These are phyloP conservation scores for Rhodotorula sp. DNA, from an alignment of 1,284 basidiomycete genomes.

Conservation along the genomic window DNA sequence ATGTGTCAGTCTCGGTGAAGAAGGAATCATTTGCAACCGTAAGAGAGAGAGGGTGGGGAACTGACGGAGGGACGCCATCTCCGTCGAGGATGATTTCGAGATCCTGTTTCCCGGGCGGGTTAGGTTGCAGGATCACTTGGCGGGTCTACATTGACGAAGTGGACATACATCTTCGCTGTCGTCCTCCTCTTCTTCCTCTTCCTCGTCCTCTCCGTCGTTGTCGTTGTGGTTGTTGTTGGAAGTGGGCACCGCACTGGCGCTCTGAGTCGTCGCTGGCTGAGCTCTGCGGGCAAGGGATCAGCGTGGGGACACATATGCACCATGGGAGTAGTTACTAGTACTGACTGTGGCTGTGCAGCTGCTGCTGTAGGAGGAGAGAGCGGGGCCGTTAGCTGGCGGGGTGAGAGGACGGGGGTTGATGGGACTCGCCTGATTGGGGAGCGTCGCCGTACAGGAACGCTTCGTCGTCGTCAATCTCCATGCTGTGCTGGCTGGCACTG, in stretches of 20 bases:
- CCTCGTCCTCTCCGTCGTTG: conserved; percentile 26
- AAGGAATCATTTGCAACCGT: background rate
- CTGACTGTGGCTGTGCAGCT: background rate
- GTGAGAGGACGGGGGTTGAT: background rate
- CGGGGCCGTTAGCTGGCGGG: background rate
- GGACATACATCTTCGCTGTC: conserved; percentile 42
- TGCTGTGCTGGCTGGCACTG: background rate
- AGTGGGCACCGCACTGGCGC: background rate
- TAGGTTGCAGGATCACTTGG: no score
- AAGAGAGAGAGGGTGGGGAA: background rate
- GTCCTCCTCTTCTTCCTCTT: conserved; percentile 35
- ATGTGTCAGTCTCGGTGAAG: background rate
- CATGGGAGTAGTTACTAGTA: no score
- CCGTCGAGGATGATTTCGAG: conserved; percentile 46
- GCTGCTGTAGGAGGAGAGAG: background rate
- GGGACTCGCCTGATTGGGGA: background rate
- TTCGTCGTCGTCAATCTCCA: conserved; percentile 38
- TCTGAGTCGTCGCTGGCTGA: background rate
- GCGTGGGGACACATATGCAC: background rate
- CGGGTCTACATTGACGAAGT: background rate
- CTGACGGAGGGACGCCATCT: conserved; percentile 31
- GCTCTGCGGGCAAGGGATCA: background rate
- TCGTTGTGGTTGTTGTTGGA: conserved; percentile 7
- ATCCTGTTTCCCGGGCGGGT: conserved; percentile 27
- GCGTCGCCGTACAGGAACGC: conserved; percentile 38